Percentiles rank a stretch among this genome's conserved stretches.
These are phyloP conservation scores for Scutellaria galericulata DNA, from an alignment of 257 asterid genomes.

Conservation along the genomic window DNA sequence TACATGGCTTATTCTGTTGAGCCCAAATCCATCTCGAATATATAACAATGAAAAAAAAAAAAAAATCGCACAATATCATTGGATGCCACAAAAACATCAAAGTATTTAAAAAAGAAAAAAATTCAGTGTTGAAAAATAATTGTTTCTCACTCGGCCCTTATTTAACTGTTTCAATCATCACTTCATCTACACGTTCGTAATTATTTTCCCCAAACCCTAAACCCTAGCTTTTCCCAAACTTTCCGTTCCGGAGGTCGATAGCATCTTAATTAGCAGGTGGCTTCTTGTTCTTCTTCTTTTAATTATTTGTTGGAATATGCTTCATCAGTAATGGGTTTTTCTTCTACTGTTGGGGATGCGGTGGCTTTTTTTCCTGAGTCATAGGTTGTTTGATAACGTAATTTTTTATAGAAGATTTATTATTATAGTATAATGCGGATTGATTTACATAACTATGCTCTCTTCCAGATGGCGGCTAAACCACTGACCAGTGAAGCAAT, in stretches of 20 bases:
- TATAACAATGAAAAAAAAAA: too few species aligned
- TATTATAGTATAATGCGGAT: neutral
- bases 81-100: too few species aligned
- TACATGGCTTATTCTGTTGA: too few species aligned
- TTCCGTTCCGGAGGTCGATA: neutral
- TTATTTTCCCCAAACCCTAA: constrained; percentile 38
- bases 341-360: neutral
- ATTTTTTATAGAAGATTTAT: neutral
- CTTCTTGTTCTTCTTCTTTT: neutral
- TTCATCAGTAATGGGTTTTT: constrained; percentile 16
- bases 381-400: neutral
- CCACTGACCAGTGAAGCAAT: constrained; percentile 68
- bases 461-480: constrained; percentile 75
- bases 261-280: constrained; percentile 40
- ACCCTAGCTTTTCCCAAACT: constrained; percentile 26
- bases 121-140: too few species aligned
- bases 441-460: constrained; percentile 23
- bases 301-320: neutral
- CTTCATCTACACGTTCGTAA: neutral
- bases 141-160: too few species aligned
- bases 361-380: neutral
- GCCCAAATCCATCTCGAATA: too few species aligned
- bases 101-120: too few species aligned
- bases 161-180: neutral
- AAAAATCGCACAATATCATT: too few species aligned